Evolutionary conservation across 106 monocot genomes (phyloP), one percentile per base, ranked within the genome.

Genomic region (Posidonia australis): DNA sequence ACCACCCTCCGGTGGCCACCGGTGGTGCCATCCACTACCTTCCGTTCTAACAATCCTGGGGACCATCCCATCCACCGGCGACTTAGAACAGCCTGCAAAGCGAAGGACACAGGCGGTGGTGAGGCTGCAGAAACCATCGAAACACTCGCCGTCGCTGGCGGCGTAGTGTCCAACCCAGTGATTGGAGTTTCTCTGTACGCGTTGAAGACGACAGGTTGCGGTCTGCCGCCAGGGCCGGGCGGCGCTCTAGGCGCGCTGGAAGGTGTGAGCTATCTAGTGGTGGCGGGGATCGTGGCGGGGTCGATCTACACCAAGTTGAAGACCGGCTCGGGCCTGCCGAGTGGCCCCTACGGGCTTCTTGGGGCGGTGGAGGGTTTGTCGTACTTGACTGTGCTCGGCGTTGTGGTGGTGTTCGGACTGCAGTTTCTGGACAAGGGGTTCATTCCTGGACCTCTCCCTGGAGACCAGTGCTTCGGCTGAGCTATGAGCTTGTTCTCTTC

Each of bases 191-290:
- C 86, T 7, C 84, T 96, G 16, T 87, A 87, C 78, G 65, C 78
- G 56, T 83, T 90, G 44, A 84, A 84, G 77, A 96, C 88, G 46
- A 87, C 90, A n/a, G 90, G 94, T 1, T 96, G 94, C 42, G 90
- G 90, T 1, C 79, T 96, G 9, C 90, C 94, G 1, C 87, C 90
- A 7, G 86, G 89, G n/a, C 86, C 87, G 6, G 80, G 80, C 12
- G 80, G 80, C 1, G 46, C 72, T 9, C 16, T 90, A 9, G 87
- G 90, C 9, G 94, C 81, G 21, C 61, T 77, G 68, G 90, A 96
- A 59, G 94, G 94, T 13, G 78, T 90, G 44, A 90, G 86, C 76
- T 96, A 96, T 63, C 76, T 96, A 49, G 78, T 82, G 52, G 67
- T 84, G 55, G 76, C 80, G 0, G 87, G 77, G 16, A 82, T 90